phyloP scores from a whole-genome alignment of 2,329 filamentous ascomycete species.

The Colletotrichum orchidophilum region DNA sequence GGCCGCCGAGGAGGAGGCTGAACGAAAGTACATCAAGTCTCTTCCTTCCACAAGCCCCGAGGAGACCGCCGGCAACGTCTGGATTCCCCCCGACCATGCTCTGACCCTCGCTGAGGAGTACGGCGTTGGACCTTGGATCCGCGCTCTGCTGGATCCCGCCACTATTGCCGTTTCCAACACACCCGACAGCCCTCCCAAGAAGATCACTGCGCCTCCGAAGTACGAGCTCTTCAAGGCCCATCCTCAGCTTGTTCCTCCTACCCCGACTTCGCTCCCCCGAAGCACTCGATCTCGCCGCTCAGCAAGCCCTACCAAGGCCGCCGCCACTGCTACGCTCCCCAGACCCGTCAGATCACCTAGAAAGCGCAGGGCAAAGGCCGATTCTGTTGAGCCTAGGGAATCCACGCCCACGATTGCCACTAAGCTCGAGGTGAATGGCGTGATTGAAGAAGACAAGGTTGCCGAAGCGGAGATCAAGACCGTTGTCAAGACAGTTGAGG shows the following conservation, averaged over 20 bases:
- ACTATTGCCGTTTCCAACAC: conserved; percentile 72
- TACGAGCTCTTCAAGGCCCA: conserved; percentile 67
- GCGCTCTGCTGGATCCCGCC: conserved; percentile 88
- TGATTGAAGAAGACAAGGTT: conserved; percentile 39
- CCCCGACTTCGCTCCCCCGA: conserved; percentile 55
- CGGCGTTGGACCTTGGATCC: conserved; percentile 85
- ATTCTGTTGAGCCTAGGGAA: conserved; percentile 45
- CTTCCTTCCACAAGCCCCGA: conserved; percentile 84
- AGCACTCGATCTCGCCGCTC: conserved; percentile 64
- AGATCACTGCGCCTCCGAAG: conserved; percentile 82
- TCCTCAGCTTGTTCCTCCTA: conserved; percentile 58
- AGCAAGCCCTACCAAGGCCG: conserved; percentile 63
- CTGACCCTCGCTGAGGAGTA: conserved; percentile 89
- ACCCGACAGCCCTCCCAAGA: conserved; percentile 75
- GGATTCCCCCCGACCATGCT: conserved; percentile 87
- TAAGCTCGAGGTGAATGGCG: conserved; percentile 43
- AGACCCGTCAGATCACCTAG: conserved; percentile 54
- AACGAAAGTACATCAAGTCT: conserved; percentile 86
- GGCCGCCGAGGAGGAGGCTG: conserved; percentile 74
- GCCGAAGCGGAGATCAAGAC: conserved; percentile 44
- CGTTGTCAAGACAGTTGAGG: conserved; percentile 58
- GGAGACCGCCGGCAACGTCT: conserved; percentile 96
- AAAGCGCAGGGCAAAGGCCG: conserved; percentile 60
- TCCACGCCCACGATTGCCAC: conserved; percentile 27
- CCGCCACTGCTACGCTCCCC: conserved; percentile 37